Percentiles rank a stretch among this genome's conserved stretches.
phyloP scores from a whole-genome alignment of 768 basidiomycete species.

The Candolleomyces efflorescens region DNA sequence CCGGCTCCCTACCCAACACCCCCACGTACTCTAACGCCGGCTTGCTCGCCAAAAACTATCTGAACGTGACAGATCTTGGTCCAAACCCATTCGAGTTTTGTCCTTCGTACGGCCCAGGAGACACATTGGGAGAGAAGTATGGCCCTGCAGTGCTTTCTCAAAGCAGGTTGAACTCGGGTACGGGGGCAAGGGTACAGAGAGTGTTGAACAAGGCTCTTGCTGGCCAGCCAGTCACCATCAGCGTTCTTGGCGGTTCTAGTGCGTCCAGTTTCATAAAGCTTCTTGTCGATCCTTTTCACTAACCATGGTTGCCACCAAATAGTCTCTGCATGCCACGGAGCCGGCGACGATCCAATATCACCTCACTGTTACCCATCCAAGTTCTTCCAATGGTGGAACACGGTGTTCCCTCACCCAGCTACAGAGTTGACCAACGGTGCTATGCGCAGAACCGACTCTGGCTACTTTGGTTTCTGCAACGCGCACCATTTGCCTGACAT shows the following conservation, averaged over 20 bases:
- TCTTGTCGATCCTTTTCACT: slow-evolving; percentile 9
- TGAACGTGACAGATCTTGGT: slow-evolving; percentile 56
- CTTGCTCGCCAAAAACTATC: slow-evolving; percentile 75
- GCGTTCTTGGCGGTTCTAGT: slow-evolving; percentile 88
- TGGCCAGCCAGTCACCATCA: slow-evolving; percentile 86
- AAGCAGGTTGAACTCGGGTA: slow-evolving; percentile 74
- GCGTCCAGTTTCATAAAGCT: slow-evolving; percentile 14
- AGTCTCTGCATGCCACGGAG: slow-evolving; percentile 94
- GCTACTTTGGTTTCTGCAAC: slow-evolving; percentile 94
- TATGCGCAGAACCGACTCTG: slow-evolving; percentile 85
- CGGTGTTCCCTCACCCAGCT: slow-evolving; percentile 95
- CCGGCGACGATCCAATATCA: slow-evolving; percentile 86
- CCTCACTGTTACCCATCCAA: slow-evolving; percentile 87
- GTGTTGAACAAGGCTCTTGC: slow-evolving; percentile 80
- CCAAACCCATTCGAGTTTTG: slow-evolving; percentile 89
- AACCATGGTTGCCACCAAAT: slow-evolving; percentile 7
- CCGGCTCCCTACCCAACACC: slow-evolving; percentile 18
- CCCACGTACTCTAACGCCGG: slow-evolving; percentile 38
- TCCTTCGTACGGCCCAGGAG: slow-evolving; percentile 80
- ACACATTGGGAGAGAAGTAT: slow-evolving; percentile 75
- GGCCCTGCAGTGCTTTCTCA: slow-evolving; percentile 70
- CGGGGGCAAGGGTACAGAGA: slow-evolving; percentile 75
- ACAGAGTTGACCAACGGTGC: slow-evolving; percentile 98
- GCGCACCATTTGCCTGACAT: slow-evolving; percentile 90
- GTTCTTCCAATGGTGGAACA: slow-evolving; percentile 98